Evolutionary conservation across 108 stramenopile species (phyloP), one percentile per base, ranked within the genome.

Genomic region (Cyclostephanos tholiformis): DNA sequence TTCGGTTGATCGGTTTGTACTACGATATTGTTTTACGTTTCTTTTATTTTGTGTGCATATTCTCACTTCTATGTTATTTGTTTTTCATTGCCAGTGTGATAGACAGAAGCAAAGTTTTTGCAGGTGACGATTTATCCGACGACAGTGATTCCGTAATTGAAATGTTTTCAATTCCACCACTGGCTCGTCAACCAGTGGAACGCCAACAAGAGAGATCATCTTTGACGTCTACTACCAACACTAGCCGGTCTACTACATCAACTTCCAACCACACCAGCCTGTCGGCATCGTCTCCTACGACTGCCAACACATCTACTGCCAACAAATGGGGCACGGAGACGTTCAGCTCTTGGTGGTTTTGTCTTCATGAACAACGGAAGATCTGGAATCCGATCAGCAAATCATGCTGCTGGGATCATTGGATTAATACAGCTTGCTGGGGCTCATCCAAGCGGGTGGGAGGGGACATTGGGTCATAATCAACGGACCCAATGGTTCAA

Each of bases 331-430:
- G 56, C 56, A 12, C 56, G 26, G 8, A 26, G 26, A 25, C 25
- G 56, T 51, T 8, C 17, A 20, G 50, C 50, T 17, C 50, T 51
- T 20, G 56, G 56, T 26, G 56, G 56, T 25, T 57, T 57, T 26
- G 12, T 57, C 36, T 36, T 36, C 36, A 36, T 6, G 23, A 57
- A 23, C 25, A 22, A 30, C 4, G 29, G 29, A 5, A 29, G 57
- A 6, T 32, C 57, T 12, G n/a, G n/a, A n/a, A n/a, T n/a, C n/a
- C n/a, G n/a, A n/a, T n/a, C n/a, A n/a, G n/a, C n/a, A n/a, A n/a
- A n/a, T n/a, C n/a, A n/a, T n/a, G n/a, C n/a, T n/a, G n/a, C n/a
- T n/a, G n/a, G n/a, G n/a, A n/a, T n/a, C n/a, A n/a, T n/a, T n/a
- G n/a, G n/a, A n/a, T n/a, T n/a, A n/a, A n/a, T n/a, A n/a, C n/a